A percentile compares a stretch with the other conserved stretches of the same genome.
These are phyloP conservation scores for Mallotus japonicus DNA, from an alignment of 441 rosid species.

Conservation along the genomic window DNA sequence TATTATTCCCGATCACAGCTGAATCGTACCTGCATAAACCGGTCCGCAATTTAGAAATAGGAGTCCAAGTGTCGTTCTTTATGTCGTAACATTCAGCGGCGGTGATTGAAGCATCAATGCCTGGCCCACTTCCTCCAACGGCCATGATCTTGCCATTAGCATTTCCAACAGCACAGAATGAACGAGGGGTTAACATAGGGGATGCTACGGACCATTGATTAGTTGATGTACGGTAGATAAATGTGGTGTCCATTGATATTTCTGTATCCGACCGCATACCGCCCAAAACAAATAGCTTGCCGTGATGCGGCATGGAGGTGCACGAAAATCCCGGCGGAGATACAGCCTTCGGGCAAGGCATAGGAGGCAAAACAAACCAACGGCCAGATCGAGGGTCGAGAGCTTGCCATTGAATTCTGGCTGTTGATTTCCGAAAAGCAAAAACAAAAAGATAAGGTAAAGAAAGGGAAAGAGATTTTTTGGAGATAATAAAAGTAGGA, in stretches of 20 bases:
- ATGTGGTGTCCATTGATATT: slow-evolving; percentile 29
- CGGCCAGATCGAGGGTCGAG: slow-evolving; percentile 55
- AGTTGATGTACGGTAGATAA: slow-evolving; percentile 43
- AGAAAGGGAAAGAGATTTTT: slow-evolving; percentile 45
- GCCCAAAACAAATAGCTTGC: slow-evolving; percentile 58
- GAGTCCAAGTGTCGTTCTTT: slow-evolving; percentile 45
- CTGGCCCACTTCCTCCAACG: slow-evolving; percentile 49
- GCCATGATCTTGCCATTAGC: slow-evolving; percentile 47
- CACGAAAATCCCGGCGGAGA: slow-evolving; percentile 54
- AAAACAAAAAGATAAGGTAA: slow-evolving; percentile 56
- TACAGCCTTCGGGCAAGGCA: slow-evolving; percentile 48
- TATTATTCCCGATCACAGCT: slow-evolving; percentile 44
- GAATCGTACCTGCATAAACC: slow-evolving; percentile 62
- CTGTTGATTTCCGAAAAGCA: slow-evolving; percentile 57
- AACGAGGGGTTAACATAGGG: slow-evolving; percentile 51
- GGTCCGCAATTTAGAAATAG: slow-evolving; percentile 32
- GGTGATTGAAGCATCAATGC: slow-evolving; percentile 32
- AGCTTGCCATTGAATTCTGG: slow-evolving; percentile 65
- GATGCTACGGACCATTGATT: slow-evolving; percentile 56
- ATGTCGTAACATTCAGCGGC: slow-evolving; percentile 54
- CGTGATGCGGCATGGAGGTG: slow-evolving; percentile 49
- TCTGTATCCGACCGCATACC: slow-evolving; percentile 48
- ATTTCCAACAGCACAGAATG: slow-evolving; percentile 45
- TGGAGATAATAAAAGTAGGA: slow-evolving; percentile 44
- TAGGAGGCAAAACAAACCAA: slow-evolving; percentile 59